A percentile compares a stretch with the other conserved stretches of the same genome.
Conservation (phyloP, 2,329 filamentous ascomycete species). For the Cercospora brassicicola region DNA sequence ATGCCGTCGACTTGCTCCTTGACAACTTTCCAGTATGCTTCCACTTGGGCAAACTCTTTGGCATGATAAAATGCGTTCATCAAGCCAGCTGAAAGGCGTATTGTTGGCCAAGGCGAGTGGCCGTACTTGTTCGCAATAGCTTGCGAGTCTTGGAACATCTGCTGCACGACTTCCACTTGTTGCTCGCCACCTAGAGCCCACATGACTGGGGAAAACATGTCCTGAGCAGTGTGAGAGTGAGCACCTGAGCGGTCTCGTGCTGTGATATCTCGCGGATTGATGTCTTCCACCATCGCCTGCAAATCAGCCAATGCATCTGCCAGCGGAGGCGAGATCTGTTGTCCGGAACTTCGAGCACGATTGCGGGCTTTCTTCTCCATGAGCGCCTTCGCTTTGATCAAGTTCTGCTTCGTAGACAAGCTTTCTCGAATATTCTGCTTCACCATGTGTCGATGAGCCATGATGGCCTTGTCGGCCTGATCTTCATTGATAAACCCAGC, state of each 20-base stretch:
- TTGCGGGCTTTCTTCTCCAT: background rate
- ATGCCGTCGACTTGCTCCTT: constrained; percentile 53
- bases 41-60: constrained; percentile 60
- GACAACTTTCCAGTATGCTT: constrained; percentile 65
- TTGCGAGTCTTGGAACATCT: constrained; percentile 58
- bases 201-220: constrained; percentile 7
- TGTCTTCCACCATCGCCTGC: background rate
- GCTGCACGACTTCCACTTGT: constrained; percentile 48
- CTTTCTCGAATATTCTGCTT: constrained; percentile 42
- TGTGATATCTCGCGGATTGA: constrained; percentile 1
- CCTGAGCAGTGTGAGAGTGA: background rate
- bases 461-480: constrained; percentile 50
- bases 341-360: background rate
- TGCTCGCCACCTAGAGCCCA: constrained; percentile 10
- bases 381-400: constrained; percentile 9
- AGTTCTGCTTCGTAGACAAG: constrained; percentile 21
- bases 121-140: constrained; percentile 8
- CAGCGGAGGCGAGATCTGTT: background rate
- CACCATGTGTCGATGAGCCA: constrained; percentile 51
- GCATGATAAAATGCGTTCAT: constrained; percentile 67
- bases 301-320: constrained; percentile 1
- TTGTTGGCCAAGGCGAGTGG: constrained; percentile 14
- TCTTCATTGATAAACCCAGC: constrained; percentile 48
- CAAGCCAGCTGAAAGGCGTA: constrained; percentile 59
- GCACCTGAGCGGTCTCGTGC: background rate